These are phyloP conservation scores for Cyclotella choctawhatcheeana DNA, from an alignment of 108 stramenopile species.

Conservation along the genomic window DNA sequence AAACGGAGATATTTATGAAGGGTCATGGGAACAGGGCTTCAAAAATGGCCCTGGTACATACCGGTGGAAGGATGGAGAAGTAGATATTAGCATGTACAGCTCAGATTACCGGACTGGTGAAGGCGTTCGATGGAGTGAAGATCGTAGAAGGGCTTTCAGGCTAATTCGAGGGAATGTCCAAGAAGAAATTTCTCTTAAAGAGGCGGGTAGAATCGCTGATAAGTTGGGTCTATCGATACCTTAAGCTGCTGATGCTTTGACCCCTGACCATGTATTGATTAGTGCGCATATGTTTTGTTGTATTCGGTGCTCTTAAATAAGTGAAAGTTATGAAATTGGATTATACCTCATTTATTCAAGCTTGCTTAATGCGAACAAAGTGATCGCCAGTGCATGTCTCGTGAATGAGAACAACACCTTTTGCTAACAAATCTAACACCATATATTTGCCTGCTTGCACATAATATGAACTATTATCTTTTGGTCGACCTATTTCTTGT, in stretches of 20 bases:
- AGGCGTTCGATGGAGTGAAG: conserved; percentile 56
- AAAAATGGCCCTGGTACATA: conserved; percentile 58
- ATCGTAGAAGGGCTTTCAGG: conserved; percentile 47
- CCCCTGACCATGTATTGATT: background rate
- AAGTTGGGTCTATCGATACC: conserved; percentile 33
- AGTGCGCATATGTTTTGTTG: background rate
- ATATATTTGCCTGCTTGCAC: conserved; percentile 39
- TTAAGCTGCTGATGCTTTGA: background rate
- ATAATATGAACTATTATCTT: conserved; percentile 7
- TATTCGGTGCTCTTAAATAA: background rate
- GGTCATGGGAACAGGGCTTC: conserved; percentile 44
- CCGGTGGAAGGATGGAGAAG: conserved; percentile 55
- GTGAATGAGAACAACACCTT: conserved; percentile 31
- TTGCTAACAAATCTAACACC: conserved; percentile 36
- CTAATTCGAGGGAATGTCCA: conserved; percentile 52
- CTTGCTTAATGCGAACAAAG: conserved; percentile 21
- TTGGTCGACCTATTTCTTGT: conserved; percentile 24
- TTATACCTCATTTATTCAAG: too few species aligned
- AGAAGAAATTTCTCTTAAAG: conserved; percentile 41
- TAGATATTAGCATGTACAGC: conserved; percentile 52
- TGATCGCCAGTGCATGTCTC: conserved; percentile 32
- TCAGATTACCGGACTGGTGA: conserved; percentile 56
- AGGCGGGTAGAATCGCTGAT: conserved; percentile 43
- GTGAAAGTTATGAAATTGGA: background rate
- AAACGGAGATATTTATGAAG: conserved; percentile 57